Evolutionary conservation across 2,329 filamentous ascomycete genomes (phyloP).

Genomic region (Colletotrichum plurivorum): DNA sequence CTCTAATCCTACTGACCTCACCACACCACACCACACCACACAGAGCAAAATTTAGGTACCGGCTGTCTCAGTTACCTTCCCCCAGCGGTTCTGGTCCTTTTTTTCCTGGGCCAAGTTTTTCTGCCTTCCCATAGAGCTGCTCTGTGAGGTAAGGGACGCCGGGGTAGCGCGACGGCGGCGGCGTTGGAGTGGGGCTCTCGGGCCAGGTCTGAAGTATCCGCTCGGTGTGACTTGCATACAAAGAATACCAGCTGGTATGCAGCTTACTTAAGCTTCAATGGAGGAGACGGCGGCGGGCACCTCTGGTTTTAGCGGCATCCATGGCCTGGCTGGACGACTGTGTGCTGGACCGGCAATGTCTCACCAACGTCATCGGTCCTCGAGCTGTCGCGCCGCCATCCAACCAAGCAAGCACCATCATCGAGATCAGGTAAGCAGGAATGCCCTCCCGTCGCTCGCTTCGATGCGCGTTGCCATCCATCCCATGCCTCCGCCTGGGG

Average conservation of each 20-base stretch:
- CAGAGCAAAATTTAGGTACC: too few relatives aligned
- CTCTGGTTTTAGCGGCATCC: conserved; percentile 3
- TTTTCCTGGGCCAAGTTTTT: conserved; percentile 15
- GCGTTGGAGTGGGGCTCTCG: not conserved
- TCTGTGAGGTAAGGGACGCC: not conserved
- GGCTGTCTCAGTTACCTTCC: not conserved
- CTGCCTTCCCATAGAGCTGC: not conserved
- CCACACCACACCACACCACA: too few relatives aligned
- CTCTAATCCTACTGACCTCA: too few relatives aligned
- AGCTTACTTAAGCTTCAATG: conserved; percentile 10
- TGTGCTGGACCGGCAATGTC: conserved; percentile 29
- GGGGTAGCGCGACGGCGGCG: too few relatives aligned
- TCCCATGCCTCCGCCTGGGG: conserved; percentile 3
- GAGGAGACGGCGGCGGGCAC: conserved; percentile 4
- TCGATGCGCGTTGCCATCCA: conserved; percentile 14
- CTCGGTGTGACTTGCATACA: not conserved
- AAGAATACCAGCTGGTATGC: not conserved
- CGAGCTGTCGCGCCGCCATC: conserved; percentile 15
- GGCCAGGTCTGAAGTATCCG: not conserved
- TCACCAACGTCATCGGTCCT: conserved; percentile 39
- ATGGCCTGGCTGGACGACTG: conserved; percentile 17
- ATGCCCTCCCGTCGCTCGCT: conserved; percentile 8
- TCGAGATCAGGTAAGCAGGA: conserved; percentile 15
- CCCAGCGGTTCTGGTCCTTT: not conserved
- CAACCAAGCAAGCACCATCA: conserved; percentile 15